Evolutionary conservation across 2,329 filamentous ascomycete genomes (phyloP).

Genomic region (Penicillium hordei): DNA sequence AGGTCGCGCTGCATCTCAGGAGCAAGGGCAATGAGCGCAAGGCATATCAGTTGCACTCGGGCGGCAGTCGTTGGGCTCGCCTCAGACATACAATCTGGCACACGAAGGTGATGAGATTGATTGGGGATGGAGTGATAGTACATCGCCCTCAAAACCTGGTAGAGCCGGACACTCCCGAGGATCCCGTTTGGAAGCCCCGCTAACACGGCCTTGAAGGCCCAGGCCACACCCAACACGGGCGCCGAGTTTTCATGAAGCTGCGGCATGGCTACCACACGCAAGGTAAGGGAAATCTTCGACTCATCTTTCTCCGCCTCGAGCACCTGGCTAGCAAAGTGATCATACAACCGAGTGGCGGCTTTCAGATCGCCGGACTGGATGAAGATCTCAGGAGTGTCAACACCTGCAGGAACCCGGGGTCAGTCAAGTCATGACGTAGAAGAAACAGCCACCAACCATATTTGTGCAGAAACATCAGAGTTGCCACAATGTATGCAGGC

Average conservation of each 20-base stretch:
- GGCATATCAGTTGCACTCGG: conserved; percentile 36
- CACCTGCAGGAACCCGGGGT: conserved; percentile 20
- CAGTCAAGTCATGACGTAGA: conserved; percentile 7
- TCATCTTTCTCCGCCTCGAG: conserved; percentile 37
- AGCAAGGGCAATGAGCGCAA: conserved; percentile 40
- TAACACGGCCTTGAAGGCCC: conserved; percentile 38
- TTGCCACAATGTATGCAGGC: conserved; percentile 46
- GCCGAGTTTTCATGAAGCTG: conserved; percentile 17
- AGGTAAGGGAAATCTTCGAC: conserved; percentile 35
- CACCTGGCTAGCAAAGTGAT: conserved; percentile 43
- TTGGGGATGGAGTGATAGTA: conserved; percentile 23
- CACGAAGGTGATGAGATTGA: conserved; percentile 10
- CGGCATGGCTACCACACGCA: conserved; percentile 36
- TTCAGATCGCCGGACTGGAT: conserved; percentile 37
- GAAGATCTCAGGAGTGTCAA: conserved; percentile 36
- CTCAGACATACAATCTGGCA: conserved; percentile 23
- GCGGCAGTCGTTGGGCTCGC: conserved; percentile 21
- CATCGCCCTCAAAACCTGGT: conserved; percentile 33
- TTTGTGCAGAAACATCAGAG: conserved; percentile 36
- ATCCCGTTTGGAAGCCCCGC: conserved; percentile 41
- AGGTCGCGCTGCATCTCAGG: conserved; percentile 42
- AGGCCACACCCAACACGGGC: conserved; percentile 36
- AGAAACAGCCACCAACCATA: conserved; percentile 13
- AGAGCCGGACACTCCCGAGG: conserved; percentile 39
- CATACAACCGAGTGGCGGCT: conserved; percentile 38